phyloP scores from a whole-genome alignment of 176 grass and related monocot species.

The Oryza meridionalis region DNA sequence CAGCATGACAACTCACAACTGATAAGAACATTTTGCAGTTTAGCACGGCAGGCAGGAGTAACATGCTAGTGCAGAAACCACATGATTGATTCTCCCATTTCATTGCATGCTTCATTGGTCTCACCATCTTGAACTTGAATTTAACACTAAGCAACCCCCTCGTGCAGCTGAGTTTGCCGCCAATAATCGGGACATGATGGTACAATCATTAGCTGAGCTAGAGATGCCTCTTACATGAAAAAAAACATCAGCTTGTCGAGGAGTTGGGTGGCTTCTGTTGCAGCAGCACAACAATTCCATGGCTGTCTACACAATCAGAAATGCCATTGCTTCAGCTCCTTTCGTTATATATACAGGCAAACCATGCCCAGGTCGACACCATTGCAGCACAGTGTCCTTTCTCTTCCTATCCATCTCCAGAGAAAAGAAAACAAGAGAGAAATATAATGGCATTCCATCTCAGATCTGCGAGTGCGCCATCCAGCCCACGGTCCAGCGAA shows the following conservation, averaged over 20 bases:
- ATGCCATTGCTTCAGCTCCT: not conserved
- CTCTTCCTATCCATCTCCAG: conserved; percentile 6
- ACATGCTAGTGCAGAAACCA: not conserved
- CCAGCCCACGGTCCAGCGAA: not conserved
- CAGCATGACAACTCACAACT: not conserved
- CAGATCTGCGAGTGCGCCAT: conserved; percentile 35
- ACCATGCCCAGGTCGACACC: not conserved
- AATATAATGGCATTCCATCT: conserved; percentile 20
- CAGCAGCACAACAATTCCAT: conserved; percentile 27
- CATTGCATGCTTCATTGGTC: not conserved
- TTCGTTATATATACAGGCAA: conserved; percentile 26
- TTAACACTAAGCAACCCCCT: not conserved
- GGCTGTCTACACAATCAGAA: not conserved
- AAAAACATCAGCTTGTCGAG: conserved; percentile 10
- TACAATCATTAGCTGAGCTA: not conserved
- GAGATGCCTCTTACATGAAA: conserved; percentile 1
- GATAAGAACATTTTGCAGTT: not conserved
- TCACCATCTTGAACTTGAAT: not conserved
- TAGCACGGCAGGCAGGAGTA: not conserved
- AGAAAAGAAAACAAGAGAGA: not conserved
- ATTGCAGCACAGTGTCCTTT: not conserved
- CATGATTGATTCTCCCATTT: not conserved
- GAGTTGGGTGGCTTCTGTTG: conserved; percentile 12
- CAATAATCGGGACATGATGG: conserved; percentile 20
- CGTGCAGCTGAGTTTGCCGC: conserved; percentile 34